Percentiles rank a stretch among this genome's conserved stretches.
phyloP scores from a whole-genome alignment of 1,139 yeast species.

The Sugiyamaella japonica region DNA sequence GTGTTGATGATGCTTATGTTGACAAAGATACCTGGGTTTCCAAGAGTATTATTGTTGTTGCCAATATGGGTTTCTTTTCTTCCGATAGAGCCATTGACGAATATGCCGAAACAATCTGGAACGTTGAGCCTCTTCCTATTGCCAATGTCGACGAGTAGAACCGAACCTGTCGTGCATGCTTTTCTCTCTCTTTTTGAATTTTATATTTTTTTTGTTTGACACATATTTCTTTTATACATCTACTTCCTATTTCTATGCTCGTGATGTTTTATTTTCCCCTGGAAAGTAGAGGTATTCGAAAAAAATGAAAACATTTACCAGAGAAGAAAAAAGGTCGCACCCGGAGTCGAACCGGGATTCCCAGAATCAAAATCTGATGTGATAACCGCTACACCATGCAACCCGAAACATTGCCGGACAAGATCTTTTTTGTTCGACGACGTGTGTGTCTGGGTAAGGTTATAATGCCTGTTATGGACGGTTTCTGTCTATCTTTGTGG shows the following conservation, averaged over 20 bases:
- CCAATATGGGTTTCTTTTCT: slow-evolving; percentile 91
- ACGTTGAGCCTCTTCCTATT: slow-evolving; percentile 62
- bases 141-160: slow-evolving; percentile 7
- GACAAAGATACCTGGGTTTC: slow-evolving; percentile 73
- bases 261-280: neutral
- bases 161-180: too few relatives aligned
- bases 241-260: neutral
- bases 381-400: slow-evolving; percentile 16
- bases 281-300: too few relatives aligned
- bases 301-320: neutral
- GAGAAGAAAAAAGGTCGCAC: slow-evolving; percentile 7
- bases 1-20: slow-evolving; percentile 69
- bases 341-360: slow-evolving; percentile 17
- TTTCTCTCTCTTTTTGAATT: neutral
- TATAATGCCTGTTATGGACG: neutral
- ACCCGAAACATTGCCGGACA: neutral
- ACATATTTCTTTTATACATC: neutral
- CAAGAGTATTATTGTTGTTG: slow-evolving; percentile 76
- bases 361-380: slow-evolving; percentile 16
- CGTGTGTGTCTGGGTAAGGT: neutral
- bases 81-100: slow-evolving; percentile 91
- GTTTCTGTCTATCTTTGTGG: neutral
- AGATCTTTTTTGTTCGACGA: neutral
- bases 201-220: neutral
- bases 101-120: slow-evolving; percentile 92